Percentiles rank a stretch among this genome's conserved stretches.
Conservation (phyloP, 257 asterid species). For the Solanum infundibuliforme region DNA sequence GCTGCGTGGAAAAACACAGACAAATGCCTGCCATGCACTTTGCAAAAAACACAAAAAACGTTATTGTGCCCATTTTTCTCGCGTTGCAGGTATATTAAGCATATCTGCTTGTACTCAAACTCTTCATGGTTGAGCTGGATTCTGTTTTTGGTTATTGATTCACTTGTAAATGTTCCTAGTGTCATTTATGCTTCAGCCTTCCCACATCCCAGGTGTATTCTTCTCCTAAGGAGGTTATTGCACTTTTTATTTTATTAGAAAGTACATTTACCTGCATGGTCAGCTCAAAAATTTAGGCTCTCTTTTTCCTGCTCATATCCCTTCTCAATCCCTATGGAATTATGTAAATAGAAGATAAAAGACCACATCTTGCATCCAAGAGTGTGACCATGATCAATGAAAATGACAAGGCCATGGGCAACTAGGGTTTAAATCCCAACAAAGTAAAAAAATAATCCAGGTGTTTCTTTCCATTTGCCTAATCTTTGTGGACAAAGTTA, state of each 20-base stretch:
- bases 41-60: conserved; percentile 62
- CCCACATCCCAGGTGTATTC: not conserved
- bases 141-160: not conserved
- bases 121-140: not conserved
- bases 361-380: not conserved
- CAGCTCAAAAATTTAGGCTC: not conserved
- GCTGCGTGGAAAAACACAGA: conserved; percentile 88
- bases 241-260: not conserved
- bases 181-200: not conserved
- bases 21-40: conserved; percentile 85
- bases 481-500: not conserved
- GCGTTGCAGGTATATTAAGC: conserved; percentile 56
- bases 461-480: not conserved
- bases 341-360: not conserved
- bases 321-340: not conserved
- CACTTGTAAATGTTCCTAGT: not conserved
- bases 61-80: conserved; percentile 66
- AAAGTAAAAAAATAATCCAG: not conserved
- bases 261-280: not conserved
- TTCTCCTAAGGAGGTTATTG: not conserved
- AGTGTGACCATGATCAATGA: not conserved
- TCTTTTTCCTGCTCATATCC: not conserved
- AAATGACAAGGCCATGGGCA: not conserved
- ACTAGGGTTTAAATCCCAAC: not conserved
- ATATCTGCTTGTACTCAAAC: not conserved